Base-by-base conservation (phyloP, 306 rosid species). In the Abrus pulchellus region DNA sequence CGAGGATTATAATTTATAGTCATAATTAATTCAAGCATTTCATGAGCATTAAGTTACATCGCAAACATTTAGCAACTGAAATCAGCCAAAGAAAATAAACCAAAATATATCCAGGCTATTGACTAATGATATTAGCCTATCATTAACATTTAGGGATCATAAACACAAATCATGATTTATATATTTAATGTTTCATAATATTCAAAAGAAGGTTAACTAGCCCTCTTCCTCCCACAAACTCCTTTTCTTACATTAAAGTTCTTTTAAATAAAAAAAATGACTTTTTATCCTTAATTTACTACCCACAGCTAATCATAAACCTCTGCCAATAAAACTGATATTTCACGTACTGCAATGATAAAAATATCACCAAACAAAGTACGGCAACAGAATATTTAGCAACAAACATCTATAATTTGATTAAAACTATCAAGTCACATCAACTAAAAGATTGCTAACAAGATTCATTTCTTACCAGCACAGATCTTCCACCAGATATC, bases 401-500 rank as follows among this genome's bases (percentile, higher is more conserved):
- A 61, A 75, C 82, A 76, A 44, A 50, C 52, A 81, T 59, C 55
- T 33, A 68, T 68, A 81, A 43, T 45, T 60, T 55, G 71, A 69
- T n/a, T n/a, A n/a, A 77, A 82, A 72, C 36, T 56, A 68, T 45
- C 72, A 63, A 65, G 32, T 69, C 78, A 73, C 43, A 49, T 34
- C 80, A 38, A 82, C 69, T 59, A 74, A 77, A 53, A 73, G 34
- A 40, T 44, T 82, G 62, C 81, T 62, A 38, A 79, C 28, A 57
- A 72, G 27, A 77, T 78, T 82, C 80, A 85, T 72, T 81, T 77
- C 98, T 89, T 82, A 95, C 99, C 93, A 96, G 88, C 74, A 81
- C 63, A 67, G 97, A 76, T 80, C 89, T 92, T 86, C 97, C 89
- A 78, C 94, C 88, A 57, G 86, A 72, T 84, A 92, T 87, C 98